phyloP scores from a whole-genome alignment of 345 rosid species.

The Microcos paniculata region DNA sequence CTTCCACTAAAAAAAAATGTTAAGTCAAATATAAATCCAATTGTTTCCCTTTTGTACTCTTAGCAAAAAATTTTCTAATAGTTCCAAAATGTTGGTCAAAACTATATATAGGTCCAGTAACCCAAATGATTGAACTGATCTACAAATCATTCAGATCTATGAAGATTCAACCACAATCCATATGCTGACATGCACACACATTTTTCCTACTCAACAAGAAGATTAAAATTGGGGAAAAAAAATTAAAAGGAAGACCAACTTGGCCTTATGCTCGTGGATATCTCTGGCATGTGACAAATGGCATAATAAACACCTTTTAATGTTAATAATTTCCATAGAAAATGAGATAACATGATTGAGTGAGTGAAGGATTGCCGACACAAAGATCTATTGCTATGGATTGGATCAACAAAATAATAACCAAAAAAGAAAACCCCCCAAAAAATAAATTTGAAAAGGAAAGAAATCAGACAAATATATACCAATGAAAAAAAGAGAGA shows the following conservation, averaged over 20 bases:
- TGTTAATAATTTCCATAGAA: slow-evolving; percentile 11
- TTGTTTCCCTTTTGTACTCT: no score
- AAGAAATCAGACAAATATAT: not conserved
- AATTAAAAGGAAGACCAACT: not conserved
- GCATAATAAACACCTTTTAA: slow-evolving; percentile 15
- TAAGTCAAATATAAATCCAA: not conserved
- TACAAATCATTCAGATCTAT: not conserved
- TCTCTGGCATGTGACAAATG: slow-evolving; percentile 18
- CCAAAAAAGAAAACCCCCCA: not conserved
- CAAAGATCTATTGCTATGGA: not conserved
- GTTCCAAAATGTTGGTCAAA: not conserved
- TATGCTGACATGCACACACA: not conserved
- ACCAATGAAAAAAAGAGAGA: not conserved
- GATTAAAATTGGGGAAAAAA: not conserved
- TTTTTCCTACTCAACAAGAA: not conserved
- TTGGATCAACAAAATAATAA: not conserved
- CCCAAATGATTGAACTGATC: slow-evolving; percentile 1
- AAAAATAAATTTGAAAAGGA: not conserved
- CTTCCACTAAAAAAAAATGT: no score
- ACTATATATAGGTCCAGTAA: not conserved
- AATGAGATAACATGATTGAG: slow-evolving; percentile 6
- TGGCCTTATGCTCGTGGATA: slow-evolving; percentile 1
- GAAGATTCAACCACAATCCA: slow-evolving; percentile 5
- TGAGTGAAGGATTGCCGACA: slow-evolving; percentile 13
- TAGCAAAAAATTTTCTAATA: not conserved